Base-by-base conservation (phyloP, 208 protist genomes). In the Trypanosoma caninum region DNA sequence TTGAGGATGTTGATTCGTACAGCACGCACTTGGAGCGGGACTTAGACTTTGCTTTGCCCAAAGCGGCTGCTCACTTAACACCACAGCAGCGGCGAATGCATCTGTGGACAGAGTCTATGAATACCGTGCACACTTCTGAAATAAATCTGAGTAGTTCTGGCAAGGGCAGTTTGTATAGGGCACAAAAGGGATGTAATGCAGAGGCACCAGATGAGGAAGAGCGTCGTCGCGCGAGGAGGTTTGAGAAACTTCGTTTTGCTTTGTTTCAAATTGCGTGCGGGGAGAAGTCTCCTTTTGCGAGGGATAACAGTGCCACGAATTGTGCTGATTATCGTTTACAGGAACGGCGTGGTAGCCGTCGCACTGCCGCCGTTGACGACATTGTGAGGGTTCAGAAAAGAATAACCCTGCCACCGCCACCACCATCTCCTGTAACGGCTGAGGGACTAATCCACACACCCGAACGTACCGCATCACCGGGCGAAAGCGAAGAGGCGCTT, bases 391-490 rank as follows among this genome's bases (percentile, higher is more conserved):
- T 0, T 1, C 27, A 7, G 33, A 28, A 28, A n/a, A 33, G 6
- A 33, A 11, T 11, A 10, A 28, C 54, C 23, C 11, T 14, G 31
- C 25, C 50, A 33, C 18, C 35, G 30, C 28, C 42, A 13, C 25
- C 63, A 56, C 35, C 33, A 16, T n/a, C 1, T 3, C 22, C 34
- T 20, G 11, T 33, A 31, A 37, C 41, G 5, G 31, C 35, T 22
- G 61, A 67, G 18, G 64, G 64, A n/a, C 64, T 70, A 37, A 70
- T 70, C 45, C 56, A 42, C 37, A 64, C 64, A 37, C 64, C 64
- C 16, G 40, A 50, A n/a, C 42, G 38, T n/a, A 31, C 18, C 4
- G 3, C 33, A 18, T 59, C 42, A 20, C 45, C 8, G 48, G 40
- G 11, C 14, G 34, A 25, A 30, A 57, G 59, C 30, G 59, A 35